Evolutionary conservation across 2,329 filamentous ascomycete species (phyloP).

Genomic region (Alternaria arbusti): DNA sequence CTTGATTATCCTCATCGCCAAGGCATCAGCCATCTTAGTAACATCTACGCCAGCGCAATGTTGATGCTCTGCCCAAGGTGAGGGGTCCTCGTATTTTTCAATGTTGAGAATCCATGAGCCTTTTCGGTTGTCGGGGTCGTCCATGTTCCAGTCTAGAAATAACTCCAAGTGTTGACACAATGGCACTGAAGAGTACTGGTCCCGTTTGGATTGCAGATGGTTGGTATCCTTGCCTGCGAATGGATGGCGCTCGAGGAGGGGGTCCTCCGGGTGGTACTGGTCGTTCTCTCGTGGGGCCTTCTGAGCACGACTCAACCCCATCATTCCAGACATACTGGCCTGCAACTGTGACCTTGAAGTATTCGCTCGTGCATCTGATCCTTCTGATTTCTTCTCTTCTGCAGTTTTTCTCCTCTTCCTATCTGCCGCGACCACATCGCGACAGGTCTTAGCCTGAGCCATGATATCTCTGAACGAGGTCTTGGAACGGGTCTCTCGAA

Average conservation of each 20-base stretch:
- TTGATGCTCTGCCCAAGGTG: neutral
- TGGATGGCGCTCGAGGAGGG: neutral
- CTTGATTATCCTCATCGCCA: neutral
- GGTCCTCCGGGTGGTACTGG: neutral
- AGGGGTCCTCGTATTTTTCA: neutral
- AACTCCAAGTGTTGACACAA: constrained; percentile 10
- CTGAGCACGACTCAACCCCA: neutral
- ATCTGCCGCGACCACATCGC: neutral
- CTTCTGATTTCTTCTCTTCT: neutral
- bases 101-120: constrained; percentile 5
- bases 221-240: neutral
- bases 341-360: neutral
- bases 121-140: constrained; percentile 8
- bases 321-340: neutral
- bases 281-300: neutral
- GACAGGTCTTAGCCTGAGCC: neutral
- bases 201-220: neutral
- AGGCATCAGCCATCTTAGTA: neutral
- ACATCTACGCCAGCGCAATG: neutral
- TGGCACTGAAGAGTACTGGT: neutral
- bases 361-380: neutral
- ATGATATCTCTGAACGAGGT: neutral
- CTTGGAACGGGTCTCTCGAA: neutral
- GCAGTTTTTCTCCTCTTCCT: neutral
- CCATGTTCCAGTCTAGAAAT: constrained; percentile 1